Base-by-base conservation (phyloP, 768 basidiomycete species). In the Leccinum sublutescens region DNA sequence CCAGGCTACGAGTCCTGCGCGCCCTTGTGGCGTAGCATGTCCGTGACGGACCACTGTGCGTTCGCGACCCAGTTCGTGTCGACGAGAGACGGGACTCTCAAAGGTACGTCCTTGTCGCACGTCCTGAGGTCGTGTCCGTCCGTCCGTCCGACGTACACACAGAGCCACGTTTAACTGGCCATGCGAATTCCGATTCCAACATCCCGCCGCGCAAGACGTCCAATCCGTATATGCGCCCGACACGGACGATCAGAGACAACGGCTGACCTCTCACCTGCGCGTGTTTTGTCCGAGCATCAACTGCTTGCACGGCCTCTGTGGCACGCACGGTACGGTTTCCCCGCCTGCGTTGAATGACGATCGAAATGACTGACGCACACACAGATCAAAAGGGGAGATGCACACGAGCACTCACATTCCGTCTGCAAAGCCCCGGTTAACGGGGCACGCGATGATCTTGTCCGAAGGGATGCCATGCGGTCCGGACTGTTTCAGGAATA, bases 1-100 rank as follows among this genome's bases (percentile, higher is more conserved):
- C 70, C 75, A 0, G 45, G 56, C 1, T 85, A 85, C 59, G 78
- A 80, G 15, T 72, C 72, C n/a, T 85, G 83, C 61, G 73, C 83
- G 0, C 78, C 84, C 0, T 58, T 68, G 1, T 74, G 75, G 2
- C 65, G 69, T 19, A 82, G 73, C 57, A 61, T 76, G 47, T 19
- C 55, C 15, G 33, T 62, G 0, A 38, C 36, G 15, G 15, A 38
- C 15, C 15, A 38, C 36, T 23, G 23, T 38, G 36, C 36, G 36
- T 38, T 38, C 36, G 36, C 36, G 36, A 38, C 36, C 36, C 15
- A 15, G 15, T 38, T 38, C 15, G 36, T 38, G 15, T 38, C 36
- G 36, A 17, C 36, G 15, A 38, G 15, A 38, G 36, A 38, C 36
- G 43, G 29, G 64, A 27, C 27, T 27, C 27, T 27, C 27, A 27